A percentile compares a stretch with the other conserved stretches of the same genome.
Conservation (phyloP, 2,329 filamentous ascomycete species). For the Penicillium sp. region DNA sequence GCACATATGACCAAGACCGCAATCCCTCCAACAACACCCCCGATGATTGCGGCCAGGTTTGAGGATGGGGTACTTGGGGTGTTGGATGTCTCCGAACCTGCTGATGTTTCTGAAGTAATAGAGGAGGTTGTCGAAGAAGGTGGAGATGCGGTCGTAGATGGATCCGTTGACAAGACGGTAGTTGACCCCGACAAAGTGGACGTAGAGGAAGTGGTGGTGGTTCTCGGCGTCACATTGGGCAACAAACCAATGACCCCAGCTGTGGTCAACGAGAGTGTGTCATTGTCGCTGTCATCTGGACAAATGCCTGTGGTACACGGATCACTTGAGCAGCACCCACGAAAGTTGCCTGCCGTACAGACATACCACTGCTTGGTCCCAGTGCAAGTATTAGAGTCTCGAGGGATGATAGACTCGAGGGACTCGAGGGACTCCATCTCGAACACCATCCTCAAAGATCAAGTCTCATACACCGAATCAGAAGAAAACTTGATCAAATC, state of each 20-base stretch:
- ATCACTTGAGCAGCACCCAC: conserved; percentile 36
- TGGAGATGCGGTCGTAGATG: not conserved
- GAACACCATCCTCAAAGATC: not conserved
- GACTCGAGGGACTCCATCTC: conserved; percentile 4
- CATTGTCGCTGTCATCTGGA: conserved; percentile 21
- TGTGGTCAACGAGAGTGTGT: not conserved
- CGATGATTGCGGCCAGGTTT: conserved; percentile 22
- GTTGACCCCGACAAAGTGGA: conserved; percentile 2
- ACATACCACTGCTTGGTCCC: conserved; percentile 28
- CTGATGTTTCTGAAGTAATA: not conserved
- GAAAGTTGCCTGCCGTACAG: conserved; percentile 26
- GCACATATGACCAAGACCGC: conserved; percentile 12
- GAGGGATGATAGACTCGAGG: conserved; percentile 6
- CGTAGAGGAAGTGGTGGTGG: conserved; percentile 4
- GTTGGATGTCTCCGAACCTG: not conserved
- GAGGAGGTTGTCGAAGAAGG: not conserved
- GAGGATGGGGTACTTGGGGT: not conserved
- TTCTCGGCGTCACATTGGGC: not conserved
- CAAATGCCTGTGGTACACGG: conserved; percentile 34
- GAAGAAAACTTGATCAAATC: not conserved
- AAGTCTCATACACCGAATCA: not conserved
- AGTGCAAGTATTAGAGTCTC: conserved; percentile 19
- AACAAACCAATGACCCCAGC: not conserved
- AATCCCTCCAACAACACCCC: conserved; percentile 24
- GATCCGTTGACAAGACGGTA: not conserved